Conservation (phyloP, 164 flowering plant genomes). For the Magnolia kwangsiensis region DNA sequence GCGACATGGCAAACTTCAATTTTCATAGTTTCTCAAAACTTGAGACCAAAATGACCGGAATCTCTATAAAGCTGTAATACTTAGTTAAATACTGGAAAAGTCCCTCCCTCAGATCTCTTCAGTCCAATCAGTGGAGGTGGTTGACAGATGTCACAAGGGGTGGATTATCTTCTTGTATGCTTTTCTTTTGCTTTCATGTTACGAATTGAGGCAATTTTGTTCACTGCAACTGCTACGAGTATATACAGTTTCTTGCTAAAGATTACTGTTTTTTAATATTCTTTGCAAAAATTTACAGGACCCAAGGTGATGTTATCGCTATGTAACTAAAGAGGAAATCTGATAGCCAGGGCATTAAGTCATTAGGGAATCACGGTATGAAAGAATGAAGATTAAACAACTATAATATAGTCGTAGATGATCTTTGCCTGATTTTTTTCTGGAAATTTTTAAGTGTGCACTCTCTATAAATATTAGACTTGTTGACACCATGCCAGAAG, state of each 20-base stretch:
- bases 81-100: not conserved
- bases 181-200: not conserved
- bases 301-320: not conserved
- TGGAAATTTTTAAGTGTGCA: not conserved
- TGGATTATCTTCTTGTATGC: not conserved
- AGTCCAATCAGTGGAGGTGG: not conserved
- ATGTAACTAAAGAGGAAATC: too few species aligned
- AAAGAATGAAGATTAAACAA: too few species aligned
- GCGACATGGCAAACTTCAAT: too few species aligned
- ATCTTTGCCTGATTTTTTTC: not conserved
- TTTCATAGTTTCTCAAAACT: too few species aligned
- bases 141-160: not conserved
- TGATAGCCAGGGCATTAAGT: too few species aligned
- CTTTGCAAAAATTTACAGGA: not conserved
- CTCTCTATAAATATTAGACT: not conserved
- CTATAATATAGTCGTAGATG: not conserved
- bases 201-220: not conserved
- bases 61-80: not conserved
- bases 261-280: too few species aligned
- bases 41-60: not conserved
- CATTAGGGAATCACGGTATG: too few species aligned
- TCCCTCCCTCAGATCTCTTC: not conserved
- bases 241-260: not conserved
- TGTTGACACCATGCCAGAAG: not conserved
- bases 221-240: not conserved